These are phyloP conservation scores for Vachellia pachyceras DNA, from an alignment of 306 rosid species.

Conservation along the genomic window DNA sequence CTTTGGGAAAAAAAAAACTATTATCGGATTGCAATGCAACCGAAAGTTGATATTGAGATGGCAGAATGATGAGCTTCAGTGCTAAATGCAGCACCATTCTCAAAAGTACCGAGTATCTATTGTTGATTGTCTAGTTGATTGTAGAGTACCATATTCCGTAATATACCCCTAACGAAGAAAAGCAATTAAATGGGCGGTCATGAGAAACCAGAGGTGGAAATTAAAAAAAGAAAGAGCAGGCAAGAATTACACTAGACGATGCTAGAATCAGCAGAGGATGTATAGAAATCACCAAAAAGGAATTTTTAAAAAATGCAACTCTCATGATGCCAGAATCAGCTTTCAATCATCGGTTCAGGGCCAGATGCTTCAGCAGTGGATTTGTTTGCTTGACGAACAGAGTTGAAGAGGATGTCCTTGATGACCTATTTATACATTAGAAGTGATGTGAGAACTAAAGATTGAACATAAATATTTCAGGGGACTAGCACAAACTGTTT, in stretches of 20 bases:
- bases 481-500: neutral
- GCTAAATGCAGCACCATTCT: slow-evolving; percentile 6
- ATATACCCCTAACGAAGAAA: neutral
- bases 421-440: slow-evolving; percentile 46
- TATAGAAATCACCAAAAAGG: slow-evolving; percentile 18
- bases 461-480: slow-evolving; percentile 25
- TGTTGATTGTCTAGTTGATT: neutral
- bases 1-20: too few species aligned
- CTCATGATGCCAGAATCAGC: slow-evolving; percentile 41
- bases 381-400: slow-evolving; percentile 58
- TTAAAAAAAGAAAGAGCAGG: neutral
- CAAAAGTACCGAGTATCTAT: neutral
- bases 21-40: neutral
- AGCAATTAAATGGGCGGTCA: neutral
- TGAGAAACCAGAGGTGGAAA: slow-evolving; percentile 4
- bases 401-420: slow-evolving; percentile 76
- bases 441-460: neutral
- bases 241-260: slow-evolving; percentile 23
- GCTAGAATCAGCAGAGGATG: slow-evolving; percentile 29
- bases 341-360: slow-evolving; percentile 81
- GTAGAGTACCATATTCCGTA: slow-evolving; percentile 2
- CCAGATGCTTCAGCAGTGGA: slow-evolving; percentile 58
- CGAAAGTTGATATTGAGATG: neutral
- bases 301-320: neutral
- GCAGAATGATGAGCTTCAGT: neutral